Percentiles rank a stretch among this genome's conserved stretches.
Conservation (phyloP, 768 basidiomycete genomes). For the Pleurotus ostreatus region DNA sequence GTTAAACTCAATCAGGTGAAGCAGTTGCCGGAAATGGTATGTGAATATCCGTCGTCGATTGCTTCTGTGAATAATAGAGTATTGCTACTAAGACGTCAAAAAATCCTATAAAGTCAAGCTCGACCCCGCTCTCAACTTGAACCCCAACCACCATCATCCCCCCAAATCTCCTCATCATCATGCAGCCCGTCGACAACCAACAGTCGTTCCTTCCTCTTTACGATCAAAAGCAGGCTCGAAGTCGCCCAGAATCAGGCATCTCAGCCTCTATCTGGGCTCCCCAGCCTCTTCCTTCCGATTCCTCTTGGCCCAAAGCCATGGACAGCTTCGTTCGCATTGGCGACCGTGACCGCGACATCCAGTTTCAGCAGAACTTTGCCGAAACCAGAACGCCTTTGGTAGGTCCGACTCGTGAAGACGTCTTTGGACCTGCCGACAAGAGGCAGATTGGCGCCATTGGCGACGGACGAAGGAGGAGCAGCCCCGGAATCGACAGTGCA, state of each 20-base stretch:
- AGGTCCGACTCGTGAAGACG: slow-evolving; percentile 50
- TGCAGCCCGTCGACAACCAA: slow-evolving; percentile 26
- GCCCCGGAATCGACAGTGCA: slow-evolving; percentile 51
- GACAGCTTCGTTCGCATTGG: slow-evolving; percentile 56
- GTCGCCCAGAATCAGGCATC: slow-evolving; percentile 36
- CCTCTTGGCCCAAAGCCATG: slow-evolving; percentile 64
- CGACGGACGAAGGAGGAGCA: slow-evolving; percentile 67
- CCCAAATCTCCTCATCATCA: slow-evolving; percentile 20
- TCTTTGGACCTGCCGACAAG: slow-evolving; percentile 52
- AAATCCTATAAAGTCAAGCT: slow-evolving; percentile 26
- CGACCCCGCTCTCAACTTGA: slow-evolving; percentile 27
- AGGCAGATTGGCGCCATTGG: slow-evolving; percentile 67
- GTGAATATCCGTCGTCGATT: slow-evolving; percentile 2
- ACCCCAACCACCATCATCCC: slow-evolving; percentile 39
- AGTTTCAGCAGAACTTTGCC: slow-evolving; percentile 16
- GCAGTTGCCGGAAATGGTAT: slow-evolving; percentile 5
- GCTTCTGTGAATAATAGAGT: slow-evolving; percentile 2
- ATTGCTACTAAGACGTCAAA: slow-evolving; percentile 6
- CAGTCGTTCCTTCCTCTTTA: slow-evolving; percentile 33
- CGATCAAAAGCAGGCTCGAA: slow-evolving; percentile 37
- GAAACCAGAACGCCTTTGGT: slow-evolving; percentile 23
- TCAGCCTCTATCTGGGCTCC: slow-evolving; percentile 79
- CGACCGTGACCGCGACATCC: slow-evolving; percentile 40
- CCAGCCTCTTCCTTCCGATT: slow-evolving; percentile 64
- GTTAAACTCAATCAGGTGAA: background rate